Conservation (phyloP, 2,329 filamentous ascomycete genomes). For the Colletotrichum theobromicola region DNA sequence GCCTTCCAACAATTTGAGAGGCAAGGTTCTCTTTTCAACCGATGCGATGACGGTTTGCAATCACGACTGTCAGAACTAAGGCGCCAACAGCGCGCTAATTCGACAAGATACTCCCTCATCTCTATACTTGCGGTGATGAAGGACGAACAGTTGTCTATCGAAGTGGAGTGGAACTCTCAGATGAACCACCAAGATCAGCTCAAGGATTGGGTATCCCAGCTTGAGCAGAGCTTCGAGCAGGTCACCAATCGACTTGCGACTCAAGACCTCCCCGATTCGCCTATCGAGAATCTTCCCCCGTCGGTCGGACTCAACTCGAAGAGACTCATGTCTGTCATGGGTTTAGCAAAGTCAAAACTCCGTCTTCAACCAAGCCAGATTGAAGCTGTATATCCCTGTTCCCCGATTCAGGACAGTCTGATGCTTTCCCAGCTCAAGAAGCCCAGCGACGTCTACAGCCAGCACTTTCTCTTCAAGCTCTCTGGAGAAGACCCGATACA, state of each 20-base stretch:
- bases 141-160: background rate
- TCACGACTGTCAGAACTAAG: background rate
- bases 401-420: constrained; percentile 8
- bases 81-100: background rate
- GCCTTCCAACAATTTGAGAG: constrained; percentile 34
- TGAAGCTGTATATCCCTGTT: constrained; percentile 1
- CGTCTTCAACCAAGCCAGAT: background rate
- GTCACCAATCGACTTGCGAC: background rate
- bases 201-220: background rate
- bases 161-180: constrained; percentile 6
- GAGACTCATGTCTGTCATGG: background rate
- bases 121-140: background rate
- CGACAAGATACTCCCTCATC: background rate
- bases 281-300: background rate
- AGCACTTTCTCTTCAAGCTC: constrained; percentile 5
- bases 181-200: constrained; percentile 2
- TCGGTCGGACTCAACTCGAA: background rate
- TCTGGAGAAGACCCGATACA: background rate
- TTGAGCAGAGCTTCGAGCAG: background rate
- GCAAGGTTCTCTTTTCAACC: constrained; percentile 27
- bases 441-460: background rate
- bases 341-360: background rate
- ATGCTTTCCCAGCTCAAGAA: constrained; percentile 11
- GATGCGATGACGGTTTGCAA: background rate
- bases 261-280: background rate